Base-by-base conservation (phyloP, 1,139 yeast genomes). In the Pichia sp. region DNA sequence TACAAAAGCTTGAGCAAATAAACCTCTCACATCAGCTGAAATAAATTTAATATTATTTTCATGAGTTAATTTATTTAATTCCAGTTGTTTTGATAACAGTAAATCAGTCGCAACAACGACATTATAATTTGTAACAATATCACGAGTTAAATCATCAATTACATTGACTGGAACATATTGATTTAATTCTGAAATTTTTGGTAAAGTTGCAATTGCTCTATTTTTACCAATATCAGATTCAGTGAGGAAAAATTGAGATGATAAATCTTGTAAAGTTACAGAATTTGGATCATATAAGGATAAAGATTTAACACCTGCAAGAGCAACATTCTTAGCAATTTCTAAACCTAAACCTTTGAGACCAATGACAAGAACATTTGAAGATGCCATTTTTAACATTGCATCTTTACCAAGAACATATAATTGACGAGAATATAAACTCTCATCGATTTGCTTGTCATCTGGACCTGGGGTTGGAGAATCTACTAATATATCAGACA, bases 391-490 rank as follows among this genome's bases (percentile, higher is more conserved):
- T 65, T 87, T 86, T 59, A 90, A 73, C 99, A 92, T 92, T 45
- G 99, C 99, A 56, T 92, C 98, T 60, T 87, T 86, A 48, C 97
- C 97, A 57, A 89, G 68, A 46, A 89, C 97, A 57, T 89, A 87
- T 64, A 92, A 76, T 69, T 92, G 98, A 65, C 98, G 87, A 41
- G 97, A 89, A 73, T 92, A 92, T 58, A 92, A 74, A 48, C 95
- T 77, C 72, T 92, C 98, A 63, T 92, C 98, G 59, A 92, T 90
- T 49, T 32, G 5, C n/a, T 71, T 55, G 26, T 51, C 44, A 10
- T 43, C 49, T 43, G 80, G 80, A n/a, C 47, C 47, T 43, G 43
- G 43, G 2, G 43, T 11, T 12, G 80, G 80, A 34, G 74, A 64
- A 57, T 80, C 83, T 39, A 77, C 67, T 63, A 76, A 82, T 82